Percentiles rank a stretch among this genome's conserved stretches.
Evolutionary conservation across 2,329 filamentous ascomycete species (phyloP).

Genomic region (Exutisphaerella laricina): DNA sequence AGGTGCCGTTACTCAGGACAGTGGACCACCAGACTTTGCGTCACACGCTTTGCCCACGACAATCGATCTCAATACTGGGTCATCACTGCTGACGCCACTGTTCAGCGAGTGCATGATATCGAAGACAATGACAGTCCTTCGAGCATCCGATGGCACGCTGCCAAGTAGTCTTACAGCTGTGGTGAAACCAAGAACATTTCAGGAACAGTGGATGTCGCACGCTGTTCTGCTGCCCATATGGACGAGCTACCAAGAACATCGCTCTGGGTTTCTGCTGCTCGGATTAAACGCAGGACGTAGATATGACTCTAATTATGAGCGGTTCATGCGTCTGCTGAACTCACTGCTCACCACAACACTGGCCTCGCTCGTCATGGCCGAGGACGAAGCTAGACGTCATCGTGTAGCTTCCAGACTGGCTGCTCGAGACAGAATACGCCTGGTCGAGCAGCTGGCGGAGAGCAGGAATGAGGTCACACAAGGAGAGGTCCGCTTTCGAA

Average conservation of each 20-base stretch:
- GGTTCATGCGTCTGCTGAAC: slow-evolving; percentile 32
- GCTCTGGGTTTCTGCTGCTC: slow-evolving; percentile 24
- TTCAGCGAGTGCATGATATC: slow-evolving; percentile 1
- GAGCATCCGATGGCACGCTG: not conserved
- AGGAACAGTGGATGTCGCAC: slow-evolving; percentile 30
- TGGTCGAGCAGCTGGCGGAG: slow-evolving; percentile 22
- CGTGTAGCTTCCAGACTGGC: slow-evolving; percentile 13
- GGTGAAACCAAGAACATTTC: not conserved
- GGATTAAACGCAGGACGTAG: slow-evolving; percentile 35
- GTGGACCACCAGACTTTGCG: not conserved
- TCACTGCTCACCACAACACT: slow-evolving; percentile 22
- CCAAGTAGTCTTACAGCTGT: not conserved
- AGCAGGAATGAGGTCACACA: slow-evolving; percentile 22
- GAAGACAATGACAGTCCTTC: slow-evolving; percentile 2
- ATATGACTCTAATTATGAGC: slow-evolving; percentile 30
- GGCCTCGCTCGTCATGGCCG: slow-evolving; percentile 29
- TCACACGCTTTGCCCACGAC: not conserved
- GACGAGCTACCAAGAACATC: slow-evolving; percentile 14
- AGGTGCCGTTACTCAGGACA: slow-evolving; percentile 3
- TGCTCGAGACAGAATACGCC: slow-evolving; percentile 13
- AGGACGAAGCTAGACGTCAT: slow-evolving; percentile 14
- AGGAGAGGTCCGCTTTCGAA: slow-evolving; percentile 33
- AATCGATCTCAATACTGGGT: slow-evolving; percentile 5
- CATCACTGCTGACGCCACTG: slow-evolving; percentile 1
- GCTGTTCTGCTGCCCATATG: slow-evolving; percentile 34